These are phyloP conservation scores for Fusarium vanettenii DNA, from an alignment of 2,329 filamentous ascomycete species.

Conservation along the genomic window DNA sequence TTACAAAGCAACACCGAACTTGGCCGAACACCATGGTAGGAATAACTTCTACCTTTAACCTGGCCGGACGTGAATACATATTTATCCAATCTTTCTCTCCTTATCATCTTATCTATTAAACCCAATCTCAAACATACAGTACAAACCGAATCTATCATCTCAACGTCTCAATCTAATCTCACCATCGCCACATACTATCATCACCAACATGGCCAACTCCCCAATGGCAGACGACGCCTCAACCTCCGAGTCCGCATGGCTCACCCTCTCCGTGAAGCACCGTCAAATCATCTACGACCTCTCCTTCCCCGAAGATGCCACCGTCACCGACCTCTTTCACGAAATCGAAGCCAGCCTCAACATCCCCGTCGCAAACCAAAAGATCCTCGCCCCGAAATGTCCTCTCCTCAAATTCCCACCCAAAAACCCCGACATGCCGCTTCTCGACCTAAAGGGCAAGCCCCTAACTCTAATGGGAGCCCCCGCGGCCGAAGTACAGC, in stretches of 20 bases:
- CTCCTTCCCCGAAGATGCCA: constrained; percentile 57
- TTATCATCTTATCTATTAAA: constrained; percentile 5
- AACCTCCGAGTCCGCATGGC: constrained; percentile 41
- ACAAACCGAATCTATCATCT: background rate
- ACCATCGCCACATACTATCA: background rate
- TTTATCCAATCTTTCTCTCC: constrained; percentile 1
- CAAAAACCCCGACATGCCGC: constrained; percentile 64
- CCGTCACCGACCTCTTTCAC: constrained; percentile 68
- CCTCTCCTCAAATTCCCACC: constrained; percentile 74
- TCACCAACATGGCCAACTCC: constrained; percentile 31
- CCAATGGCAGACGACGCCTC: constrained; percentile 31
- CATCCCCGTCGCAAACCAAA: constrained; percentile 73
- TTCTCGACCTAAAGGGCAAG: constrained; percentile 63
- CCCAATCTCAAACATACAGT: background rate
- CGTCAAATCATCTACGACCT: constrained; percentile 59
- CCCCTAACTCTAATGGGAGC: constrained; percentile 76
- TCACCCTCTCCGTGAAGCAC: constrained; percentile 60
- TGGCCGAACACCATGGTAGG: constrained; percentile 36
- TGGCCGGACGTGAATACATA: background rate
- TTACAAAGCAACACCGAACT: constrained; percentile 56
- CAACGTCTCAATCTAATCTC: background rate
- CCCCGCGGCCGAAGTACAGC: constrained; percentile 68
- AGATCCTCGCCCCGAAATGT: constrained; percentile 74
- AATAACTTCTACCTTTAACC: background rate
- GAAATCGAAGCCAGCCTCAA: constrained; percentile 66